phyloP scores from a whole-genome alignment of 129 eudicot genomes.

The Escallonia herrerae region DNA sequence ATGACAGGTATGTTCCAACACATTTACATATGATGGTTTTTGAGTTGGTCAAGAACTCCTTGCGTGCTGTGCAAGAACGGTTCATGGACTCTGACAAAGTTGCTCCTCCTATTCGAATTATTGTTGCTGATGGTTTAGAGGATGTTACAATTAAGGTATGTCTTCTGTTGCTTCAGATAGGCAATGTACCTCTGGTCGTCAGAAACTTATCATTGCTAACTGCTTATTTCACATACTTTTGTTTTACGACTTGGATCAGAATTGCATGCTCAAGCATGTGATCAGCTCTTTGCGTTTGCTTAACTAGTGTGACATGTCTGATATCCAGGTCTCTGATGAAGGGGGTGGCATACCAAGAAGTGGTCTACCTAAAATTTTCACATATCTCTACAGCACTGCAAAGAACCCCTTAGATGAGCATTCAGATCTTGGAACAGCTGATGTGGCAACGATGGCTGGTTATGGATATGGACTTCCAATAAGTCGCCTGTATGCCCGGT shows the following conservation, averaged over 20 bases:
- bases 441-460: slow-evolving; percentile 83
- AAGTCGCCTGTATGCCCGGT: slow-evolving; percentile 90
- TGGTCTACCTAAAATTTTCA: slow-evolving; percentile 83
- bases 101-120: slow-evolving; percentile 83
- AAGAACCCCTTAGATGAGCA: slow-evolving; percentile 62
- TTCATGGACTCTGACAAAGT: slow-evolving; percentile 81
- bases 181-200: slow-evolving; percentile 4
- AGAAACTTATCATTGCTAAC: not conserved
- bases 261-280: not conserved
- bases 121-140: slow-evolving; percentile 93
- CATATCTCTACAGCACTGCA: slow-evolving; percentile 96
- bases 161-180: too few species aligned
- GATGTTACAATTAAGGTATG: slow-evolving; percentile 90
- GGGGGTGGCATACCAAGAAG: slow-evolving; percentile 99
- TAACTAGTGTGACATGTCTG: slow-evolving; percentile 5
- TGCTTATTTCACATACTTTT: not conserved
- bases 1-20: slow-evolving; percentile 78
- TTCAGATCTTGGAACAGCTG: slow-evolving; percentile 56
- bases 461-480: slow-evolving; percentile 95
- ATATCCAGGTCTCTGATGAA: slow-evolving; percentile 78
- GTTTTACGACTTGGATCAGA: not conserved
- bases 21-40: slow-evolving; percentile 98
- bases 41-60: slow-evolving; percentile 90
- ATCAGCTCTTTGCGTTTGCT: not conserved
- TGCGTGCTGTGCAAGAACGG: slow-evolving; percentile 95